A percentile compares a stretch with the other conserved stretches of the same genome.
Conservation (phyloP, 140 eudicot species). For the Oenanthe javanica region DNA sequence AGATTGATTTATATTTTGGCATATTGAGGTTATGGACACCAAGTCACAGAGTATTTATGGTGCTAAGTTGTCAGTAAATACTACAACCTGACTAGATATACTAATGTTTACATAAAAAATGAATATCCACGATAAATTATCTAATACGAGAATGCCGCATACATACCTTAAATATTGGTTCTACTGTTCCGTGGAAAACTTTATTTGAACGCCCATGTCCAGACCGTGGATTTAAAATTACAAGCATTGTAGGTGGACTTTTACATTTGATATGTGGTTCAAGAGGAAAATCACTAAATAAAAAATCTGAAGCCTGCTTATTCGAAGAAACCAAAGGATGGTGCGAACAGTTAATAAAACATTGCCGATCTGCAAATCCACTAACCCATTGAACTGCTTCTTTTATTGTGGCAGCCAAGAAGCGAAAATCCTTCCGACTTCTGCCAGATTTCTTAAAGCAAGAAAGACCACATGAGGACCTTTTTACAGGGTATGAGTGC, state of each 20-base stretch:
- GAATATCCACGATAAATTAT: background rate
- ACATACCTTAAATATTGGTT: constrained; percentile 89
- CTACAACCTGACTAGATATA: background rate
- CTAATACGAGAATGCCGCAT: background rate
- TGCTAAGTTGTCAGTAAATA: background rate
- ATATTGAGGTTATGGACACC: background rate
- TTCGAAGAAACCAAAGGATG: constrained; percentile 85
- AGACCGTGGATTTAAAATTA: constrained; percentile 88
- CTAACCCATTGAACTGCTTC: constrained; percentile 91
- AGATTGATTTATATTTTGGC: background rate
- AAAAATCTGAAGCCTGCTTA: constrained; percentile 58
- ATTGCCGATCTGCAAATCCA: constrained; percentile 92
- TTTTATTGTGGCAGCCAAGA: constrained; percentile 70
- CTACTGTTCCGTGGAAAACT: constrained; percentile 75
- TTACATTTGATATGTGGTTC: constrained; percentile 72
- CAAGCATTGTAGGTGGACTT: constrained; percentile 89
- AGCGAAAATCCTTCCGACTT: constrained; percentile 75
- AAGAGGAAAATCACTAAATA: constrained; percentile 54
- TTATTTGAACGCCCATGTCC: constrained; percentile 97
- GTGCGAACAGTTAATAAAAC: constrained; percentile 75
- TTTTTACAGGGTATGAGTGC: constrained; percentile 73
- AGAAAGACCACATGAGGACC: constrained; percentile 41
- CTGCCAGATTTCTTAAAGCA: constrained; percentile 64
- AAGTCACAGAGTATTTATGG: background rate
- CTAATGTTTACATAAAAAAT: background rate